Percentiles rank a stretch among this genome's conserved stretches.
Evolutionary conservation across 2,329 filamentous ascomycete species (phyloP).

Genomic region (Botryosphaeria dothidea): DNA sequence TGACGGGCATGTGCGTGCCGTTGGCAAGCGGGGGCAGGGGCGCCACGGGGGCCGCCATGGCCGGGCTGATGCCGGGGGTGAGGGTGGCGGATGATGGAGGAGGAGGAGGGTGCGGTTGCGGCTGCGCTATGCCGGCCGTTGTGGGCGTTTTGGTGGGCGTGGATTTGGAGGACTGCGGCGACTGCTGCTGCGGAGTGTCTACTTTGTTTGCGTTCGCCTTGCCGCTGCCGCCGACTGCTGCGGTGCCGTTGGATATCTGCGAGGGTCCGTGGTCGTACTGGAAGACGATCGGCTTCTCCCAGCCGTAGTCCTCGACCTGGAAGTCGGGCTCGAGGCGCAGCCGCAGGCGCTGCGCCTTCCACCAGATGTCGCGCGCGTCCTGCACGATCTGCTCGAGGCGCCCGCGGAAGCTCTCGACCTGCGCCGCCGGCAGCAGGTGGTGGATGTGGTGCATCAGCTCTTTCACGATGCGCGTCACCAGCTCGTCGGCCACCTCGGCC

Average conservation of each 20-base stretch:
- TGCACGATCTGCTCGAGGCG: not conserved
- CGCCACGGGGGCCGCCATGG: not conserved
- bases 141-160: not conserved
- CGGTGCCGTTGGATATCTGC: not conserved
- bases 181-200: not conserved
- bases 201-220: not conserved
- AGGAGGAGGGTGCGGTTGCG: not conserved
- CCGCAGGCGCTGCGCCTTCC: constrained; percentile 5
- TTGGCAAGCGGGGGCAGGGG: not conserved
- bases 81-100: not conserved
- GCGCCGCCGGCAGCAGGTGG: not conserved
- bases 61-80: not conserved
- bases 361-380: constrained; percentile 15
- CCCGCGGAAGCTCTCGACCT: not conserved
- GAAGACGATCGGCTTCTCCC: constrained; percentile 9
- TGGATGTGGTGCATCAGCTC: constrained; percentile 12
- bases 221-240: not conserved
- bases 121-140: not conserved
- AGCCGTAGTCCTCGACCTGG: constrained; percentile 16
- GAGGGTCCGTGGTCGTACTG: not conserved
- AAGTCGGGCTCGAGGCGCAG: constrained; percentile 16
- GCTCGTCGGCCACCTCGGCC: constrained; percentile 3
- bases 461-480: constrained; percentile 5
- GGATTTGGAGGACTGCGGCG: not conserved
- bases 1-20: not conserved